Percentiles rank a stretch among this genome's conserved stretches.
These are phyloP conservation scores for Salix dunnii DNA, from an alignment of 345 rosid species.

Conservation along the genomic window DNA sequence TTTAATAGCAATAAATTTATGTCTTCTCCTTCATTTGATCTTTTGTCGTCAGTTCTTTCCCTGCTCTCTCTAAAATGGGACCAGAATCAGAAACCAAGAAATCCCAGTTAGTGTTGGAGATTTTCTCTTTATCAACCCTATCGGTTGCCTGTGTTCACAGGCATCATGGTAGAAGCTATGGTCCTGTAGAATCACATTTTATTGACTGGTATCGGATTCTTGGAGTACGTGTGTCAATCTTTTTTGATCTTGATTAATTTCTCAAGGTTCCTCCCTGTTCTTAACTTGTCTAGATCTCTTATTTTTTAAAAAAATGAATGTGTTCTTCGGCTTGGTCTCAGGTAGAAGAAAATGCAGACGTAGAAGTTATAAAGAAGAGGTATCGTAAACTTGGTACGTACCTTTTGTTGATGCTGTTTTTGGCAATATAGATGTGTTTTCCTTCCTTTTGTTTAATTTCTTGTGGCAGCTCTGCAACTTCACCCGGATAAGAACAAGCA, in stretches of 20 bases:
- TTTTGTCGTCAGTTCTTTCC: not conserved
- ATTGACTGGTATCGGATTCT: slow-evolving; percentile 89
- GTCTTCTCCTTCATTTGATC: not conserved
- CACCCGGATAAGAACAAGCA: slow-evolving; percentile 94
- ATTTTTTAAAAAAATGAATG: not conserved
- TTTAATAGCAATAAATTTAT: not conserved
- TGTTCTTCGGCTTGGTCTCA: slow-evolving; percentile 4
- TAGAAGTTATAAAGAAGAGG: slow-evolving; percentile 53
- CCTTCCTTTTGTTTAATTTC: not conserved
- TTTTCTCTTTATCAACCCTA: slow-evolving; percentile 53
- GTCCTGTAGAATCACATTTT: slow-evolving; percentile 39
- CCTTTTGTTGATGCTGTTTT: not conserved
- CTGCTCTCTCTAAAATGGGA: slow-evolving; percentile 33
- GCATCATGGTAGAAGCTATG: not conserved
- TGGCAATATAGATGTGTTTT: not conserved
- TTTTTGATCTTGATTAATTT: not conserved
- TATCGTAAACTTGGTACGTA: slow-evolving; percentile 73
- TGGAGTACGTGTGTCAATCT: slow-evolving; percentile 45
- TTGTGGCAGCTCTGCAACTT: slow-evolving; percentile 67
- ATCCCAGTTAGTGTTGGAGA: slow-evolving; percentile 52
- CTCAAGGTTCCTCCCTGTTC: not conserved
- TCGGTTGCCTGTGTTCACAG: slow-evolving; percentile 53
- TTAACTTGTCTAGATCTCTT: not conserved
- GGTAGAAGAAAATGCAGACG: slow-evolving; percentile 70
- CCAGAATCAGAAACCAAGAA: slow-evolving; percentile 39